Base-by-base conservation (phyloP, 371 early-diverging fungal genomes). In the Mortierella sp. region DNA sequence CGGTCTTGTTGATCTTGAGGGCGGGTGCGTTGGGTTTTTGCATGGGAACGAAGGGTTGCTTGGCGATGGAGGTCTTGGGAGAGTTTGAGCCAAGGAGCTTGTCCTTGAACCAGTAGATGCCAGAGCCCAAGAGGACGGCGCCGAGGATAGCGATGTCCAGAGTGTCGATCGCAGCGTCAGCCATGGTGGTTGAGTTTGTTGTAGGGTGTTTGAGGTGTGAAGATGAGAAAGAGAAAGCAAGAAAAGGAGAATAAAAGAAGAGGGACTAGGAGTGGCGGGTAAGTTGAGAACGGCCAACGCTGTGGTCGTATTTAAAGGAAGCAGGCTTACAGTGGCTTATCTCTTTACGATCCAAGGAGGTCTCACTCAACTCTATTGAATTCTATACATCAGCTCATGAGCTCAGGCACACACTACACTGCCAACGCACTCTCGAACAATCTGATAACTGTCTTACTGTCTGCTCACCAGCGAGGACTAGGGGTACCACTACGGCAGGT, bases 91-190 rank as follows among this genome's bases (percentile, higher is more conserved):
- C 78, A 43, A 86, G 32, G 73, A 86, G 75, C 75, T 75, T 86
- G 78, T 82, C 86, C 82, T 86, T 86, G 86, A 86, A 86, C 86
- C 86, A 86, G 80, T 86, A 86, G 75, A 86, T 79, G 75, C 82
- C 86, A 27, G 86, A 86, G 49, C 86, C 86, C 65, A 86, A 77
- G 44, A 86, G 77, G 73, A 86, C 86, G 24, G 82, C 82, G 73
- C 86, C 86, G 18, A 86, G 80, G 77, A 86, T 86, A 74, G 86
- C 86, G 41, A 86, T 71, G 80, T 86, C 86, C 70, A 86, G 86
- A 54, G 86, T 79, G 82, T 86, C 86, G 24, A 86, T 82, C 77
- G 79, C 86, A 65, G 86, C 86, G 44, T 86, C 86, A 27, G 86
- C 76, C 86, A 86, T 86, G 55, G 27, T 77, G 55, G 49, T 38